Base-by-base conservation (phyloP, 2,329 filamentous ascomycete genomes). In the Chrysoporthe deuterocubensis region DNA sequence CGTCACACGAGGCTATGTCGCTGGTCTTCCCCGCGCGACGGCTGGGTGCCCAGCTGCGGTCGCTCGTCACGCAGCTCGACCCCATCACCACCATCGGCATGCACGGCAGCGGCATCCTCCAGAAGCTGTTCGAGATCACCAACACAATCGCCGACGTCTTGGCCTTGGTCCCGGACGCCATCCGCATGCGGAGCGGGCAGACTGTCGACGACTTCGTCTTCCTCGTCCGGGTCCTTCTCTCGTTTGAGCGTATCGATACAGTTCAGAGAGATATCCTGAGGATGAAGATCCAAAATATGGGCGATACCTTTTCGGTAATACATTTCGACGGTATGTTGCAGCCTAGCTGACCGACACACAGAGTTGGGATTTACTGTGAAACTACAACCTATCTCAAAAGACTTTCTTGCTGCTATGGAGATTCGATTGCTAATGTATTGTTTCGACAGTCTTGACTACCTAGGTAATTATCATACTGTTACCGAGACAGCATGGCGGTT, bases 51-150 rank as follows among this genome's bases (percentile, higher is more conserved):
- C 78, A 82, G 71, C 75, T 82, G 4, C 78, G 80, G 50, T 75
- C 70, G 48, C 75, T 82, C 16, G 50, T 54, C 0, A 78, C 81
- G 18, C 75, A 75, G 2, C 71, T 81, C 1, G 73, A 75, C 5
- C 80, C 75, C 67, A 74, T 78, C 21, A 75, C 77, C 48, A 83
- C 82, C 64, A 82, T 88, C 67, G 82, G 82, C 40, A 82, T 85
- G 4, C 85, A 89, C 71, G 86, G 86, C 8, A 84, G 80, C 48
- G 84, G 84, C 32, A 85, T 89, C 65, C 77, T 87, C 64, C 83
- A 86, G 69, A 89, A 89, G 73, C 78, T 89, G 4, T 87, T 89
- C 66, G 86, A 89, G 72, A 86, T 89, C 69, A 84, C 85, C 0
- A 86, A 85, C 73, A 87, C 85, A 1, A 85, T 88, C 58, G 85